These are phyloP conservation scores for Plectosphaerella plurivora DNA, from an alignment of 2,329 filamentous ascomycete genomes.

Conservation along the genomic window DNA sequence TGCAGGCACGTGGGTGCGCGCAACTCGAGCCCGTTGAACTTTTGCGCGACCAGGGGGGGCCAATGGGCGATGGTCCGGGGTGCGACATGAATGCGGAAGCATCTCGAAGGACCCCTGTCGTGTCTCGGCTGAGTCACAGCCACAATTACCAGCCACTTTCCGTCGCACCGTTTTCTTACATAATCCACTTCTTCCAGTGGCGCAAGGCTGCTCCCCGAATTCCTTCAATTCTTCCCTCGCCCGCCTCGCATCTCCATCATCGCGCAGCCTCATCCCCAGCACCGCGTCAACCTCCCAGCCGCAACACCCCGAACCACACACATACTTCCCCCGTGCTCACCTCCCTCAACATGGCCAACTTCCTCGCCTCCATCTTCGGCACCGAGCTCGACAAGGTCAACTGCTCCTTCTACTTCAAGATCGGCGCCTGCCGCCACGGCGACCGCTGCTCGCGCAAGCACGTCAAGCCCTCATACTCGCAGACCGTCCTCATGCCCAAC, in stretches of 20 bases:
- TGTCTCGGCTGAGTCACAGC: background rate
- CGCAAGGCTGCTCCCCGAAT: conserved; percentile 6
- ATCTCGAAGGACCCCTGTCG: background rate
- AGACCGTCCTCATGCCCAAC: conserved; percentile 96
- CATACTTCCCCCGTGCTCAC: background rate
- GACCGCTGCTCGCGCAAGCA: conserved; percentile 98
- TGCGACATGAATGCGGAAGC: background rate
- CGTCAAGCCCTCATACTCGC: conserved; percentile 96
- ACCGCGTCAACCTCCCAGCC: background rate
- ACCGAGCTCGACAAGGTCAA: conserved; percentile 99
- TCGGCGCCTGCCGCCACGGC: conserved; percentile 96
- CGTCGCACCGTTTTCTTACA: background rate
- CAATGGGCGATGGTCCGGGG: background rate
- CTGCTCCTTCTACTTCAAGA: conserved; percentile 98
- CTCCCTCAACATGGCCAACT: conserved; percentile 74
- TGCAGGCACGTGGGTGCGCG: background rate
- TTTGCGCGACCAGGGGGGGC: too few species aligned
- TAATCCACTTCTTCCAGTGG: background rate
- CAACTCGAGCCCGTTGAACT: too few species aligned
- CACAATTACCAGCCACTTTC: background rate
- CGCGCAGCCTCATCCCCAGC: background rate
- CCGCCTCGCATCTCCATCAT: conserved; percentile 3
- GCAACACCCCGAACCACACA: background rate
- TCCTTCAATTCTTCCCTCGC: conserved; percentile 9
- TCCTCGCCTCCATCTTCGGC: conserved; percentile 98